Base-by-base conservation (phyloP, 2,329 filamentous ascomycete species). In the Penicillium oxalicum region DNA sequence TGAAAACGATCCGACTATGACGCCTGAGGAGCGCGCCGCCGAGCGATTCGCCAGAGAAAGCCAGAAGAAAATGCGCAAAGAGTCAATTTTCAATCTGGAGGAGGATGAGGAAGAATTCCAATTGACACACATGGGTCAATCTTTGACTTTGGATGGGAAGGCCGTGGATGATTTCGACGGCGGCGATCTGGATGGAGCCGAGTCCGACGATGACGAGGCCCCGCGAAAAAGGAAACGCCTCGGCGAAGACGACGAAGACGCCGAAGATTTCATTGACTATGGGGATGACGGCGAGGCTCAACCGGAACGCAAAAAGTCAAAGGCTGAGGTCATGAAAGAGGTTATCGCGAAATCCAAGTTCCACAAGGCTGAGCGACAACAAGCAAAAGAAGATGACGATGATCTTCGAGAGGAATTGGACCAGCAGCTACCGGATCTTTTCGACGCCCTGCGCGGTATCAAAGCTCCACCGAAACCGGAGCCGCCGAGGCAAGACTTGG, bases 251-350 rank as follows among this genome's bases (percentile, higher is more conserved):
- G 77, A 72, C 0, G 72, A 70, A 28, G 73, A 76, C 11, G 63
- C 65, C 53, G 64, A 62, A 6, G 61, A 64, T 1, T 47, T 44
- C 12, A 62, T 65, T 4, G 75, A 75, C 5, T 74, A 70, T n/a
- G 77, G 74, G 2, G 75, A 75, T 0, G 73, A 72, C 18, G 42
- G 42, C 4, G 76, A 77, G 33, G 76, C 76, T 18, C 74, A 84
- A 54, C 90, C 89, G 0, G 86, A 91, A 60, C 80, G 86, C 50
- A 96, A 95, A 70, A 98, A 96, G 74, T 85, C 85, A 3, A 97
- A 96, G 72, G 87, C 93, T 46, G 93, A 98, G 69, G 88, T 98
- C 43, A 96, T 97, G 88, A 87, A 95, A 62, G 94, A 98, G 69
- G 79, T 98, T 52, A 96, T 98, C 57, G 88, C 91, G 52, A 98